These are phyloP conservation scores for Porcisia hertigi DNA, from an alignment of 208 protist species.

Conservation along the genomic window DNA sequence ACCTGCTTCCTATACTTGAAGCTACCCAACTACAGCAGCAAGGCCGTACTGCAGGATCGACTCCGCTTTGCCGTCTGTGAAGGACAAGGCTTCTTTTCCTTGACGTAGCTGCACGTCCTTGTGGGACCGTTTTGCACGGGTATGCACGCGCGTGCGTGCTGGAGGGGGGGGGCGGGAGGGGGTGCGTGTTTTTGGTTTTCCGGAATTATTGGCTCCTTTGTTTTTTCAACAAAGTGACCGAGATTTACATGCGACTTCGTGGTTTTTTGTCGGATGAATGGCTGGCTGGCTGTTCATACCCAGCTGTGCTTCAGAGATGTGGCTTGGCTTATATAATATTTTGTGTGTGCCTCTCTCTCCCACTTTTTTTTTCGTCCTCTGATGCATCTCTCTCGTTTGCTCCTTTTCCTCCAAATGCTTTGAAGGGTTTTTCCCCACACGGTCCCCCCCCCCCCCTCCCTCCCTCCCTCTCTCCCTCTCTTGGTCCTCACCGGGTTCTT, in stretches of 20 bases:
- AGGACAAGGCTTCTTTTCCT: conserved; percentile 66
- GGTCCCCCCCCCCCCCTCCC: background rate
- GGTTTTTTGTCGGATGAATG: too few species aligned
- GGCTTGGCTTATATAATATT: background rate
- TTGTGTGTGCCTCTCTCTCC: background rate
- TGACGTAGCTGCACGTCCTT: conserved; percentile 40
- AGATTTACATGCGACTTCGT: too few species aligned
- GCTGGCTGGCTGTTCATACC: too few species aligned
- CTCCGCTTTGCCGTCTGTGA: conserved; percentile 72
- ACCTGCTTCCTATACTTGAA: conserved; percentile 97
- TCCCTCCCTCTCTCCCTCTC: too few species aligned
- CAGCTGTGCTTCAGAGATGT: too few species aligned
- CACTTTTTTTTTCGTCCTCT: background rate
- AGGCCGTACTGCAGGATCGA: conserved; percentile 65
- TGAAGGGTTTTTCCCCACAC: background rate
- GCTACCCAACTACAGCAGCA: conserved; percentile 91
- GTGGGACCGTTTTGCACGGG: background rate
- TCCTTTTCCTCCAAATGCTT: background rate
- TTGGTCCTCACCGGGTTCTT: too few species aligned
- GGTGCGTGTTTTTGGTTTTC: too few species aligned
- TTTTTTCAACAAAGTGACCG: too few species aligned
- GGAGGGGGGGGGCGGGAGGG: background rate
- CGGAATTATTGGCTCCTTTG: too few species aligned
- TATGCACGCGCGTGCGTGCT: background rate
- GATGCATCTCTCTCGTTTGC: background rate